Evolutionary conservation across 2,329 filamentous ascomycete genomes (phyloP).

Genomic region (Verticillium albo-atrum): DNA sequence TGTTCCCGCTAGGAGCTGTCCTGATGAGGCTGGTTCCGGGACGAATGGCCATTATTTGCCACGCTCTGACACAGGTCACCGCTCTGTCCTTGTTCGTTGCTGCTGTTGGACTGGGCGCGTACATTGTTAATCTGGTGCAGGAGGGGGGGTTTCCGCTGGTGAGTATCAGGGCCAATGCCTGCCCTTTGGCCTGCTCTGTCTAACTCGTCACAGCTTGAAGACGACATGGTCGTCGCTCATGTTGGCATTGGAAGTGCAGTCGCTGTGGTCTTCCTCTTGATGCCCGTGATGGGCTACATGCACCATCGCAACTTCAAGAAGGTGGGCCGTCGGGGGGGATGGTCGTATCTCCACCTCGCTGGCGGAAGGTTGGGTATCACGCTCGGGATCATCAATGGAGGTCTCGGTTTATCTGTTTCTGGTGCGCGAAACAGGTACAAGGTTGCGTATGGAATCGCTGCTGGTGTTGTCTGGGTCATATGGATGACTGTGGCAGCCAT

Average conservation of each 20-base stretch:
- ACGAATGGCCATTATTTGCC: constrained; percentile 28
- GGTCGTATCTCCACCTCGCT: constrained; percentile 38
- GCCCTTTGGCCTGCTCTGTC: background rate
- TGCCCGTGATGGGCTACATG: constrained; percentile 34
- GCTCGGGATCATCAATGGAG: constrained; percentile 40
- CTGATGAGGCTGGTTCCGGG: constrained; percentile 33
- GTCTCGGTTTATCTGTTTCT: constrained; percentile 35
- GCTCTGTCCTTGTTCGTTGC: constrained; percentile 31
- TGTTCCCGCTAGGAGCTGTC: constrained; percentile 41
- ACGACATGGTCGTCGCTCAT: constrained; percentile 31
- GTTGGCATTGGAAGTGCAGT: constrained; percentile 42
- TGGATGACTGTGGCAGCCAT: constrained; percentile 30
- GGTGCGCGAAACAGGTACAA: constrained; percentile 19
- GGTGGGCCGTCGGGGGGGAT: constrained; percentile 30
- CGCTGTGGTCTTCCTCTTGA: constrained; percentile 31
- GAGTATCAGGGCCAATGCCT: constrained; percentile 8
- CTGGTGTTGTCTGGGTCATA: constrained; percentile 28
- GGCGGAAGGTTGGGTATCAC: constrained; percentile 33
- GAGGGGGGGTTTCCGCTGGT: constrained; percentile 25
- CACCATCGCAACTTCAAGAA: constrained; percentile 37
- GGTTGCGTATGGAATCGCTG: constrained; percentile 32
- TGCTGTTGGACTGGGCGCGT: constrained; percentile 37
- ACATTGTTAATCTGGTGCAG: constrained; percentile 26
- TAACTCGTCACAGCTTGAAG: constrained; percentile 20
- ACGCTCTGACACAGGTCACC: constrained; percentile 33